Conservation (phyloP, 768 basidiomycete species). For the Kwoniella bestiolae region DNA sequence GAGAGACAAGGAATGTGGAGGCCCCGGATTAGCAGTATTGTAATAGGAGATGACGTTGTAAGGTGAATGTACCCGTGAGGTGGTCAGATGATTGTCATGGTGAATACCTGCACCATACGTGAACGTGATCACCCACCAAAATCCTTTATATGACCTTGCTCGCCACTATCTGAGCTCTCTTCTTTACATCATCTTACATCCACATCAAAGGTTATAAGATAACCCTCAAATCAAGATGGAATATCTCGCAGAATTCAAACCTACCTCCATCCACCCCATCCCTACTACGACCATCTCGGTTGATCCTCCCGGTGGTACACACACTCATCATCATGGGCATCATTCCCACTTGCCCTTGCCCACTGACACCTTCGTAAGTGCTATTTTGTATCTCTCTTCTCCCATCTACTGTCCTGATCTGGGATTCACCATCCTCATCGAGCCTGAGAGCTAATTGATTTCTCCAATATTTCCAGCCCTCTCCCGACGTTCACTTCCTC, state of each 20-base stretch:
- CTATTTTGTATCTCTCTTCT: background rate
- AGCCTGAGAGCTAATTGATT: background rate
- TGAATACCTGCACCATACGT: background rate
- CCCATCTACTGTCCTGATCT: too few species aligned
- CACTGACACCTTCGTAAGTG: slow-evolving; percentile 39
- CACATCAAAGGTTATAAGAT: background rate
- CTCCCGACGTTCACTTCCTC: slow-evolving; percentile 23
- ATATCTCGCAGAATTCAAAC: slow-evolving; percentile 38
- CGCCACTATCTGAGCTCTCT: background rate
- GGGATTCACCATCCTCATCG: too few species aligned
- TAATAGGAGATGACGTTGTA: background rate
- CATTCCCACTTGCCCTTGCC: slow-evolving; percentile 33
- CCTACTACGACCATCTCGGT: slow-evolving; percentile 48
- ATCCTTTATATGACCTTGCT: background rate
- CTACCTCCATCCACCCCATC: slow-evolving; percentile 19
- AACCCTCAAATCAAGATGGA: slow-evolving; percentile 34
- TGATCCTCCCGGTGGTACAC: slow-evolving; percentile 49
- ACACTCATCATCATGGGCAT: slow-evolving; percentile 34
- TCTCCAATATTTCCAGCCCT: slow-evolving; percentile 26
- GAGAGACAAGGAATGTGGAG: background rate
- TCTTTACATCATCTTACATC: background rate
- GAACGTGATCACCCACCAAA: background rate
- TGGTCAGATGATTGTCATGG: background rate
- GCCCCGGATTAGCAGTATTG: too few species aligned
- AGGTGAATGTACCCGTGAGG: too few species aligned